Conservation (phyloP, 116 monocot genomes). For the Thalassia testudinum region DNA sequence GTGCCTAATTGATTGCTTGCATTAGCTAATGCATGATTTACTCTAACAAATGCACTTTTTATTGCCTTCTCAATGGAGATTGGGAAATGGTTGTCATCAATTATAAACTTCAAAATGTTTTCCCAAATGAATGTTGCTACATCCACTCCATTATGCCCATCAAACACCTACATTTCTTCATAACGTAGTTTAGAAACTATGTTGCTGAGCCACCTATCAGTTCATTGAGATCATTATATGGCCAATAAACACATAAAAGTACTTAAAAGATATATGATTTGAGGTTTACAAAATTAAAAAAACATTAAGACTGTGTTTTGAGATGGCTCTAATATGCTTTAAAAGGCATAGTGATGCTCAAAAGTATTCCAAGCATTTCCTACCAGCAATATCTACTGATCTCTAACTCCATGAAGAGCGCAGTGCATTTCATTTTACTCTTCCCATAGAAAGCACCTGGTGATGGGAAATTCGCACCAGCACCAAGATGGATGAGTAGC, state of each 20-base stretch:
- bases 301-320: constrained; percentile 1
- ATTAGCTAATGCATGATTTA: constrained; percentile 86
- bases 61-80: constrained; percentile 45
- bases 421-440: too few relatives aligned
- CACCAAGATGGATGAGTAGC: constrained; percentile 44
- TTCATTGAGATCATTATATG: neutral
- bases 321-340: too few relatives aligned
- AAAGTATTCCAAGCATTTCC: too few relatives aligned
- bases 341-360: too few relatives aligned
- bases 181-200: too few relatives aligned
- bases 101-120: constrained; percentile 74
- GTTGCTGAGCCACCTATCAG: too few relatives aligned
- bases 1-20: constrained; percentile 80
- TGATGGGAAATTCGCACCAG: constrained; percentile 25
- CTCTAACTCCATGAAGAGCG: neutral
- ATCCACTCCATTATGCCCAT: constrained; percentile 92
- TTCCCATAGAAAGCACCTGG: constrained; percentile 95
- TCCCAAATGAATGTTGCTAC: constrained; percentile 65
- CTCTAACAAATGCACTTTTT: constrained; percentile 60
- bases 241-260: too few relatives aligned
- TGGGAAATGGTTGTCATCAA: constrained; percentile 68
- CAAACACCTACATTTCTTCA: constrained; percentile 99
- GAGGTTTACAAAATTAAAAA: neutral
- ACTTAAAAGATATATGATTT: too few relatives aligned
- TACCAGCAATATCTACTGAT: too few relatives aligned